Percentiles rank a stretch among this genome's conserved stretches.
Evolutionary conservation across 768 basidiomycete genomes (phyloP).

Genomic region (Tylopilus plumbeoviolaceoides): DNA sequence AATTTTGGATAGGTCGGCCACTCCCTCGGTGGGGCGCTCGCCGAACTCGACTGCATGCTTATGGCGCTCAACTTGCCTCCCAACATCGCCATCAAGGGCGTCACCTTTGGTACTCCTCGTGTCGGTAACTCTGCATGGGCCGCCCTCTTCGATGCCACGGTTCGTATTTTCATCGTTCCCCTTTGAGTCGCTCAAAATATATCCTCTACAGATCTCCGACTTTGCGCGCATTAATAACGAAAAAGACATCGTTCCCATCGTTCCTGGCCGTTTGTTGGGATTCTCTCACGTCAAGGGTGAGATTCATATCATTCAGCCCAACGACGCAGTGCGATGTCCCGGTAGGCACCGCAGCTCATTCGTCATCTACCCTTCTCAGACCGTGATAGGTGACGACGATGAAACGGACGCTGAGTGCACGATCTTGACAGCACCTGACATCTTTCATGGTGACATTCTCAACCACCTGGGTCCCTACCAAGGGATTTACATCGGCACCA

Average conservation of each 20-base stretch:
- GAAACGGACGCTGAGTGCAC: slow-evolving; percentile 50
- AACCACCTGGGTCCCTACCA: slow-evolving; percentile 59
- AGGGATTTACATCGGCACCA: slow-evolving; percentile 53
- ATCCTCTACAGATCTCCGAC: slow-evolving; percentile 16
- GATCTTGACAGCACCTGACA: slow-evolving; percentile 49
- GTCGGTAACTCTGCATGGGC: slow-evolving; percentile 30
- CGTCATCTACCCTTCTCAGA: background rate
- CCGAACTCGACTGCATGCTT: slow-evolving; percentile 48
- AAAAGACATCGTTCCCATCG: slow-evolving; percentile 50
- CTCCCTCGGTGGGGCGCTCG: slow-evolving; percentile 51
- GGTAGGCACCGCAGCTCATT: slow-evolving; percentile 22
- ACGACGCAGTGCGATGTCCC: slow-evolving; percentile 39
- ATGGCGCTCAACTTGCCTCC: slow-evolving; percentile 46
- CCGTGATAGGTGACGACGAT: slow-evolving; percentile 47
- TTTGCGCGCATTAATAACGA: slow-evolving; percentile 29
- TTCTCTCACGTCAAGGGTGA: slow-evolving; percentile 41
- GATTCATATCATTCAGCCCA: slow-evolving; percentile 38
- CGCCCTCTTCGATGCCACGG: slow-evolving; percentile 23
- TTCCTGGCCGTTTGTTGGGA: slow-evolving; percentile 48
- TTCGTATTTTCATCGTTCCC: slow-evolving; percentile 6
- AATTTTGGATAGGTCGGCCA: slow-evolving; percentile 37
- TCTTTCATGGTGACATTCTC: slow-evolving; percentile 45
- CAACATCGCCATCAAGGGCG: slow-evolving; percentile 28
- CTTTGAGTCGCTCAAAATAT: background rate
- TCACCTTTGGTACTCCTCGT: slow-evolving; percentile 31